Evolutionary conservation across 352 stramenopile genomes (phyloP), one percentile per base, ranked within the genome.

Genomic region (Globisporangium camurandrum): DNA sequence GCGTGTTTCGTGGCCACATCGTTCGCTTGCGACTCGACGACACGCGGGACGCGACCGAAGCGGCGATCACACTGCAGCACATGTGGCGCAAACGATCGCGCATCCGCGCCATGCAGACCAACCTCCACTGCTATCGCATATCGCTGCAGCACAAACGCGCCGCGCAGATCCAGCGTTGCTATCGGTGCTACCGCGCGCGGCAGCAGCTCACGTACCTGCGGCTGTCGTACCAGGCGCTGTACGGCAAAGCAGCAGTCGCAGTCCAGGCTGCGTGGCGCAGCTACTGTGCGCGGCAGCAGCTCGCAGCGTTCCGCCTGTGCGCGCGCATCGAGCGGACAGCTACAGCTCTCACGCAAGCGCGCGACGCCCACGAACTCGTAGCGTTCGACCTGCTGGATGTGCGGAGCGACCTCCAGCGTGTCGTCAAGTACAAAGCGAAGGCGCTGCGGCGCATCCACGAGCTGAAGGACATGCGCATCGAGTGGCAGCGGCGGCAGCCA

Each of bases 361-460:
- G 86, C 41, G 66, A 86, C 20, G 49, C 68, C 5, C 72, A 70
- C 5, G 76, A 90, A 24, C 78, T 86, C 54, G 78, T 90, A 31
- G 64, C 84, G 45, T 83, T 89, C 42, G 81, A 90, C 46, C 65
- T 84, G 19, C 54, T 82, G 3, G 79, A 93, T 39, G 69, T 75
- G 0, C 67, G 68, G 4, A 48, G 47, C 2, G 78, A 90, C 55
- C 51, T 88, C 2, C 84, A 84, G 46, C 74, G 73, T 1, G 48
- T 87, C n/a, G 68, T 84, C 54, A 82, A 82, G 56, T 85, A 86
- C 64, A 84, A 86, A 50, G 71, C 71, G 30, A 89, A 88, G 61
- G 63, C 73, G 12, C 52, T 88, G 4, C 64, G 73, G 7, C 74
- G 78, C 8, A 76, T 88, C 38, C 80, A 84, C 37, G 78, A 93